Conservation (phyloP, 2,329 filamentous ascomycete genomes). For the Penicillium sp. region DNA sequence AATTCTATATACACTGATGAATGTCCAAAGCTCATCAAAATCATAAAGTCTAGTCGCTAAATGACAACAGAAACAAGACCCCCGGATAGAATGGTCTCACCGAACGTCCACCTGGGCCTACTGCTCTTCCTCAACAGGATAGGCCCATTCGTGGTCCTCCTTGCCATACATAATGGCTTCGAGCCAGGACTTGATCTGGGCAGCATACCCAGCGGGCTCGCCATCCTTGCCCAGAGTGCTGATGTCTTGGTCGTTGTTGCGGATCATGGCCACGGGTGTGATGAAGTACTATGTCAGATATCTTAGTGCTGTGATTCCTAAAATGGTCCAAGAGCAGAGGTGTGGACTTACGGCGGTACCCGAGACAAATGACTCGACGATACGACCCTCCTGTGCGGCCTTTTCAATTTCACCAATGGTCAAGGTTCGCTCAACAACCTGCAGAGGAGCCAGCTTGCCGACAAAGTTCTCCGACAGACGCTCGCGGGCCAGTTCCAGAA, state of each 20-base stretch:
- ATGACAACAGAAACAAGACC: neutral
- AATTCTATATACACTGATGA: conserved; percentile 4
- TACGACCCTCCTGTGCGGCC: conserved; percentile 65
- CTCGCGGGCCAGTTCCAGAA: conserved; percentile 65
- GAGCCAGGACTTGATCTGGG: conserved; percentile 59
- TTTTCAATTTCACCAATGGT: conserved; percentile 71
- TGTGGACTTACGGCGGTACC: conserved; percentile 70
- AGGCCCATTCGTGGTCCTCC: conserved; percentile 62
- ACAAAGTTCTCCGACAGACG: conserved; percentile 45
- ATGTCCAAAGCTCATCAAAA: neutral
- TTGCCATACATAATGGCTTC: conserved; percentile 70
- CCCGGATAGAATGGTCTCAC: neutral
- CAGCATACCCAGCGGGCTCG: conserved; percentile 28
- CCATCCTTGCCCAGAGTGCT: conserved; percentile 39
- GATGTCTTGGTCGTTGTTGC: conserved; percentile 60
- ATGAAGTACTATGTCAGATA: conserved; percentile 56
- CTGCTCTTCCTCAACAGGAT: conserved; percentile 54
- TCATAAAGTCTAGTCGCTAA: conserved; percentile 4
- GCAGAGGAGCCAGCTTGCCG: conserved; percentile 60
- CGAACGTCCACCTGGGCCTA: conserved; percentile 8
- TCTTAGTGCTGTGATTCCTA: neutral
- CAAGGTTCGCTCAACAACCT: conserved; percentile 76
- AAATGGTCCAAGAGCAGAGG: neutral
- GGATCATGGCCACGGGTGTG: conserved; percentile 60
- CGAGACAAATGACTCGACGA: conserved; percentile 79